Conservation (phyloP, 2,329 filamentous ascomycete genomes). For the Microdochium trichocladiopsis region DNA sequence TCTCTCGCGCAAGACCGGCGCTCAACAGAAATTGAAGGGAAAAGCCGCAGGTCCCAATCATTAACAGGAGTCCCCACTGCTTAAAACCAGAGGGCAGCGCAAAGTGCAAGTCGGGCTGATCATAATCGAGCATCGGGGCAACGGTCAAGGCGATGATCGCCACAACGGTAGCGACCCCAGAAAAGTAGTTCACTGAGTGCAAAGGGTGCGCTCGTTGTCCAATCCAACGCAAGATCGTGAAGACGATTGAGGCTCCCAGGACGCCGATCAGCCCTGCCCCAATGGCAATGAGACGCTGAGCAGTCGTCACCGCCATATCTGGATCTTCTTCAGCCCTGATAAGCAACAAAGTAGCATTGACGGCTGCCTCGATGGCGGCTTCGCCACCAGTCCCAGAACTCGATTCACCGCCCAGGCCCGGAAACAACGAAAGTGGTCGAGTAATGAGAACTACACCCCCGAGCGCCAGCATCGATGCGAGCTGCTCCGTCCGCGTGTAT, state of each 20-base stretch:
- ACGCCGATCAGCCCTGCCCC: conserved; percentile 70
- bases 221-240: conserved; percentile 71
- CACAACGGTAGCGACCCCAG: conserved; percentile 61
- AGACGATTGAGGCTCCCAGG: conserved; percentile 66
- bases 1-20: conserved; percentile 65
- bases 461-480: conserved; percentile 69
- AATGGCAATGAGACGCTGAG: conserved; percentile 64
- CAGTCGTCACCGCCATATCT: conserved; percentile 34
- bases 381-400: conserved; percentile 6
- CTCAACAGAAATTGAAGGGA: conserved; percentile 83
- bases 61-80: conserved; percentile 62
- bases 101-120: conserved; percentile 38
- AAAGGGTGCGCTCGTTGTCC: conserved; percentile 73
- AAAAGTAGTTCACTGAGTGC: conserved; percentile 84
- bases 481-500: conserved; percentile 70
- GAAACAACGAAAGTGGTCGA: conserved; percentile 45
- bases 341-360: conserved; percentile 19
- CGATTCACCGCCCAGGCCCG: conserved; percentile 10
- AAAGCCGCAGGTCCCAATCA: conserved; percentile 70
- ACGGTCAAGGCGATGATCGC: conserved; percentile 52
- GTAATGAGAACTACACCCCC: conserved; percentile 80
- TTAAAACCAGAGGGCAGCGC: conserved; percentile 28
- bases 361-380: conserved; percentile 17
- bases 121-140: conserved; percentile 34
- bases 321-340: not conserved